Evolutionary conservation across 2,329 filamentous ascomycete genomes (phyloP).

Genomic region (Pleomassaria siparia): DNA sequence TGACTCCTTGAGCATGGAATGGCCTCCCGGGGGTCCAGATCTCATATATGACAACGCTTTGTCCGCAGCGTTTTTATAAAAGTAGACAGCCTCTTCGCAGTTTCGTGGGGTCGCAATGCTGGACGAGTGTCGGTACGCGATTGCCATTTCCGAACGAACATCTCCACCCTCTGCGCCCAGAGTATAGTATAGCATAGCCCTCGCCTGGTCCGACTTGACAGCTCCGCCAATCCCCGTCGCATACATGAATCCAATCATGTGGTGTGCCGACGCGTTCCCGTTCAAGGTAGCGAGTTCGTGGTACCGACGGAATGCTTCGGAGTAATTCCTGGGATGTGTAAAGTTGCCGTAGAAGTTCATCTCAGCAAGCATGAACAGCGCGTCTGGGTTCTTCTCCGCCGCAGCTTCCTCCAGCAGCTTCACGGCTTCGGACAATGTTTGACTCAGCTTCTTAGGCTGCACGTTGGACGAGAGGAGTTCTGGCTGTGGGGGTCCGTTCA

Average conservation of each 20-base stretch:
- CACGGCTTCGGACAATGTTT: conserved; percentile 59
- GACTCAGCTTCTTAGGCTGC: conserved; percentile 48
- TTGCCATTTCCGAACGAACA: conserved; percentile 87
- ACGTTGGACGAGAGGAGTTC: conserved; percentile 44
- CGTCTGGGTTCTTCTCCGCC: conserved; percentile 68
- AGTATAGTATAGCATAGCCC: conserved; percentile 89
- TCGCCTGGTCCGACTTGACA: conserved; percentile 83
- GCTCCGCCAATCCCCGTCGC: conserved; percentile 85
- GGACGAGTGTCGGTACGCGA: conserved; percentile 80
- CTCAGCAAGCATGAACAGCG: conserved; percentile 84
- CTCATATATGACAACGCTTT: conserved; percentile 87
- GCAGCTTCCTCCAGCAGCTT: conserved; percentile 61
- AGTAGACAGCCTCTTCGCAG: conserved; percentile 80
- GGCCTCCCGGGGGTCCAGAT: conserved; percentile 86
- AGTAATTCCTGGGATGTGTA: conserved; percentile 80
- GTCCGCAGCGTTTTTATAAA: conserved; percentile 92
- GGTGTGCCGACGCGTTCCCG: conserved; percentile 89
- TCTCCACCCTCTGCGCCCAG: conserved; percentile 86
- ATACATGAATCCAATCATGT: conserved; percentile 95
- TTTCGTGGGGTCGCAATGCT: conserved; percentile 84
- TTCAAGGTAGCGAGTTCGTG: conserved; percentile 71
- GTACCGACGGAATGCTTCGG: conserved; percentile 79
- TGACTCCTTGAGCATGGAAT: conserved; percentile 72
- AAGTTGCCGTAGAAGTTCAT: conserved; percentile 98
- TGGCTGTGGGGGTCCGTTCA: conserved; percentile 59